phyloP scores from a whole-genome alignment of 2,329 filamentous ascomycete species.

The Ophiostoma quercus region DNA sequence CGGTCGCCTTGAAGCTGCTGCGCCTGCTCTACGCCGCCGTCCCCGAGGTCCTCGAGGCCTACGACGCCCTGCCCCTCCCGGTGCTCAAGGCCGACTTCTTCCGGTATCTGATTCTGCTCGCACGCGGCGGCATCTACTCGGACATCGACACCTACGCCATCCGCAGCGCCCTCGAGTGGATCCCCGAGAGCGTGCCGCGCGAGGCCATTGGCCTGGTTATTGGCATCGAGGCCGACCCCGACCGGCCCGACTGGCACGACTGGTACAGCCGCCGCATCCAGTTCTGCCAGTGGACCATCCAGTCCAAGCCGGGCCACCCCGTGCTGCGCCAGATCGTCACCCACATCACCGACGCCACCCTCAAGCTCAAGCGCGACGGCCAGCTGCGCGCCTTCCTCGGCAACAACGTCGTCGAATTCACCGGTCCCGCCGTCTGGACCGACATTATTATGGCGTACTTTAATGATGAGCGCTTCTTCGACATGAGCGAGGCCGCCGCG shows the following conservation, averaged over 20 bases:
- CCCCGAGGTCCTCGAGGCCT: conserved; percentile 73
- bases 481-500: conserved; percentile 64
- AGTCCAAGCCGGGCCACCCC: conserved; percentile 89
- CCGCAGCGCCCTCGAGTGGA: conserved; percentile 78
- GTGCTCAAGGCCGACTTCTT: conserved; percentile 78
- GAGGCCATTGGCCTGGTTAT: conserved; percentile 79
- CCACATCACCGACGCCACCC: conserved; percentile 75
- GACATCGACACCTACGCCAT: conserved; percentile 90
- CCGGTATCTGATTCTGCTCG: conserved; percentile 63
- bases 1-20: conserved; percentile 74
- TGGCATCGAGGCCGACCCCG: conserved; percentile 93
- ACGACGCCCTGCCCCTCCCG: conserved; percentile 64
- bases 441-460: conserved; percentile 89
- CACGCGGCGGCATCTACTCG: conserved; percentile 65
- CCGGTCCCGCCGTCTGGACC: conserved; percentile 91
- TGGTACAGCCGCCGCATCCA: conserved; percentile 97
- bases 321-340: conserved; percentile 82
- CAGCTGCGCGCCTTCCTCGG: conserved; percentile 55
- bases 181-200: conserved; percentile 71
- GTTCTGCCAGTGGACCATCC: conserved; percentile 99
- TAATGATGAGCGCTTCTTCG: conserved; percentile 85
- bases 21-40: conserved; percentile 79
- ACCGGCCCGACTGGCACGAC: conserved; percentile 83
- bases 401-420: conserved; percentile 85
- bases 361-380: conserved; percentile 65